Base-by-base conservation (phyloP, 140 eudicot genomes). In the Cichorium intybus region DNA sequence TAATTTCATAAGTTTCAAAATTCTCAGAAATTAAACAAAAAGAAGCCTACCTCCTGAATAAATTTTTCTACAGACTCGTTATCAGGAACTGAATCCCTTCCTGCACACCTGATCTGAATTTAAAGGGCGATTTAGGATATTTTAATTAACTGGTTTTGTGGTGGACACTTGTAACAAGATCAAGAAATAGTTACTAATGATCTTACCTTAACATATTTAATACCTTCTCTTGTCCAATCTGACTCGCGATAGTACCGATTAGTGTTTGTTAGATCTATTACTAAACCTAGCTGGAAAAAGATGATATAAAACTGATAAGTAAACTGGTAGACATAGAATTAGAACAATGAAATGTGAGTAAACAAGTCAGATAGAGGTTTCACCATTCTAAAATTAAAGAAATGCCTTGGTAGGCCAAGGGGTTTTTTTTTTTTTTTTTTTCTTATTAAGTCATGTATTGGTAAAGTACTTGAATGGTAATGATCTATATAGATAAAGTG, bases 41-140 rank as follows among this genome's bases (percentile, higher is more conserved):
- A 53, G 20, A 56, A 66, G 60, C 76, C 35, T 64, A 79, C 88
- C 78, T 83, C 85, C 27, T 66, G 63, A 24, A 83, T 55, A 64
- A 83, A 83, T 22, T 60, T 79, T 66, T 79, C 82, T 53, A 83
- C 78, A 12, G 88, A 75, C 68, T 81, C 87, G 16, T 62, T 75
- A 47, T 84, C 87, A 17, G 87, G 91, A 10, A 81, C 87, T 63
- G 80, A 64, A 75, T 84, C 91, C 68, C 85, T 79, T 74, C 91
- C 91, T 54, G 63, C 69, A 70, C 91, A 84, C 70, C 78, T 77
- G 56, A 84, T 84, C 91, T 84, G 73, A 72, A 74, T 66, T 49
- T 64, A 37, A 10, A 24, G 68, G 27, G 55, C 39, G 50, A 14
- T 46, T 54, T 14, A 27, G 47, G 34, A 33, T n/a, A n/a, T 35